These are phyloP conservation scores for Scedosporium minutisporum DNA, from an alignment of 2,329 filamentous ascomycete species.

Conservation along the genomic window DNA sequence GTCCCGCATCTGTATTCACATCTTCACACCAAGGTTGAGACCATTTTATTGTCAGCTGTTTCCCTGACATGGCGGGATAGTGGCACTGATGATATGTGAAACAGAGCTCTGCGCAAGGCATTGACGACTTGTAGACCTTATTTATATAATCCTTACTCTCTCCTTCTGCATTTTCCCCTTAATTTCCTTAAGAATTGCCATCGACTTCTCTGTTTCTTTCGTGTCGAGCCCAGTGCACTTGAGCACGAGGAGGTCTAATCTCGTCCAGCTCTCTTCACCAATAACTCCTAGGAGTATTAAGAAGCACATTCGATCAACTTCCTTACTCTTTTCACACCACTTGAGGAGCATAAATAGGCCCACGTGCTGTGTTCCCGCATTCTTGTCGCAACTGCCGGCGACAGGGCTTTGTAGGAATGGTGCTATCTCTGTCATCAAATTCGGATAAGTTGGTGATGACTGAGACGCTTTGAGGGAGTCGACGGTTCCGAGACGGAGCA, in stretches of 20 bases:
- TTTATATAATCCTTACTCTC: neutral
- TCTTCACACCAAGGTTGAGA: no score
- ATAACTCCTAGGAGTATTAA: neutral
- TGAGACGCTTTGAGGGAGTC: neutral
- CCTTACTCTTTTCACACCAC: neutral
- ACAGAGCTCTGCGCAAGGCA: no score
- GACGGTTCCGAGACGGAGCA: neutral
- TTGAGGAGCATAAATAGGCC: neutral
- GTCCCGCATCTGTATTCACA: no score
- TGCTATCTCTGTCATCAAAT: neutral
- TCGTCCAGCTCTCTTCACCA: neutral
- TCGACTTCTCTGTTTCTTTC: neutral
- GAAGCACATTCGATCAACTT: neutral
- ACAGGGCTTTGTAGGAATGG: neutral
- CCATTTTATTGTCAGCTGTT: no score
- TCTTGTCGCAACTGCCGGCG: neutral
- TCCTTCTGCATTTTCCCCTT: neutral
- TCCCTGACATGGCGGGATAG: no score
- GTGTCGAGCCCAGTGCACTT: neutral
- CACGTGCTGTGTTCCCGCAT: neutral
- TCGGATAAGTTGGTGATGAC: neutral
- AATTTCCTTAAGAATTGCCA: neutral
- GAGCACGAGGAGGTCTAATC: neutral
- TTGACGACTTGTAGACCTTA: constrained; percentile 25
- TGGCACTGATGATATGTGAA: no score